Base-by-base conservation (phyloP, 176 grass and related monocot species). In the Lolium perenne region DNA sequence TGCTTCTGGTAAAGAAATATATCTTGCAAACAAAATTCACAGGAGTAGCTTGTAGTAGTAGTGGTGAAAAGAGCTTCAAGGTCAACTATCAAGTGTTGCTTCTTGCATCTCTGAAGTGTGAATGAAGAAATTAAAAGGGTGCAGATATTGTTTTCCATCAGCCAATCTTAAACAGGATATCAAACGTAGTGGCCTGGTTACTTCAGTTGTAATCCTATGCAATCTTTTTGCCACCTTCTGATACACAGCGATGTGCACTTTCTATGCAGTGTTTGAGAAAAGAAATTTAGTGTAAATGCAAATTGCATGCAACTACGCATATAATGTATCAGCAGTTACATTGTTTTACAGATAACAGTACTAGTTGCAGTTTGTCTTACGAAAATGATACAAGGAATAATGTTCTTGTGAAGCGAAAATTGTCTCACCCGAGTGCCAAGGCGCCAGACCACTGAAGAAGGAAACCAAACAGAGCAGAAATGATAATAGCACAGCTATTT, bases 361-460 rank as follows among this genome's bases (percentile, higher is more conserved):
- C 32, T 35, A 35, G 32, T 35, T 35, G 32, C 32, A 35, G 32
- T 35, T 35, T 35, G 32, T 35, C 32, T 35, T 35, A 35, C 32
- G 32, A 35, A 35, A 35, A 58, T 48, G 4, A 5, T 15, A 69
- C 2, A 38, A 58, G 10, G 22, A 80, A 68, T 54, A 48, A 84
- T 1, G 17, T 35, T 74, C 23, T 6, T 74, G 29, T 55, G 38
- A 50, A 29, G 20, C 18, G 18, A 51, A 53, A 7, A 15, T 8
- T 32, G 41, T 83, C 90, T 95, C 78, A 98, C 96, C 96, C 96
- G 62, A 98, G 93, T 89, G 96, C 96, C 82, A 98, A 90, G 74
- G 96, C 96, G 10, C 96, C 93, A 26, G 96, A 95, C 96, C 95
- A 98, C 77, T 98, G 93, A 23, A 98, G 95, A 26, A 98, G 92